Percentiles rank a stretch among this genome's conserved stretches.
Evolutionary conservation across 2,329 filamentous ascomycete genomes (phyloP).

Genomic region (Xylogone sp.): DNA sequence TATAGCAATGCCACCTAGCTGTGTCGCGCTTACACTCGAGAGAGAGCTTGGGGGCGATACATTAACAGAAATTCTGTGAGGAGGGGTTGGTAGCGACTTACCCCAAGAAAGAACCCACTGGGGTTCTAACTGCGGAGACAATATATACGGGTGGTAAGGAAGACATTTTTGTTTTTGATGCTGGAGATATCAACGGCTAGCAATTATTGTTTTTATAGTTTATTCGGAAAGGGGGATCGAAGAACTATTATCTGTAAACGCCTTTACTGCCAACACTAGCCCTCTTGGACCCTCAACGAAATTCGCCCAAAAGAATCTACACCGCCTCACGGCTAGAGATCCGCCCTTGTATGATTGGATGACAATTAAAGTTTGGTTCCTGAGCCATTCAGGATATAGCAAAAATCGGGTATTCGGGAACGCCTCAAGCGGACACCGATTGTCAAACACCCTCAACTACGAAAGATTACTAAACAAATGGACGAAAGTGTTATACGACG

Average conservation of each 20-base stretch:
- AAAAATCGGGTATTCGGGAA: too few relatives aligned
- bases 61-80: slow-evolving; percentile 42
- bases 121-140: slow-evolving; percentile 85
- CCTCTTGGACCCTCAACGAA: neutral
- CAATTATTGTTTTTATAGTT: slow-evolving; percentile 1
- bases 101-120: slow-evolving; percentile 93
- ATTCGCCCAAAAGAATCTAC: neutral
- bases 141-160: slow-evolving; percentile 89
- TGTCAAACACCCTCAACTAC: too few relatives aligned
- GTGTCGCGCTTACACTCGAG: slow-evolving; percentile 77
- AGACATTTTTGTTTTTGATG: slow-evolving; percentile 57
- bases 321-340: neutral
- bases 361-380: neutral
- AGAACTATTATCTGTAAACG: neutral
- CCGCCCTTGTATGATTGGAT: neutral
- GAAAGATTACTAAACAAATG: too few relatives aligned
- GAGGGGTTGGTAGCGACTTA: slow-evolving; percentile 48
- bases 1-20: slow-evolving; percentile 88
- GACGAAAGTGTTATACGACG: too few relatives aligned
- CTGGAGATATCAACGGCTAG: neutral
- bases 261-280: neutral
- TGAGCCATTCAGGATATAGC: too few relatives aligned
- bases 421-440: too few relatives aligned
- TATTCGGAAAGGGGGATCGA: neutral
- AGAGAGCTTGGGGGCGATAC: slow-evolving; percentile 62